A percentile compares a stretch with the other conserved stretches of the same genome.
phyloP scores from a whole-genome alignment of 2,329 filamentous ascomycete species.

The Gaeumannomyces tritici region DNA sequence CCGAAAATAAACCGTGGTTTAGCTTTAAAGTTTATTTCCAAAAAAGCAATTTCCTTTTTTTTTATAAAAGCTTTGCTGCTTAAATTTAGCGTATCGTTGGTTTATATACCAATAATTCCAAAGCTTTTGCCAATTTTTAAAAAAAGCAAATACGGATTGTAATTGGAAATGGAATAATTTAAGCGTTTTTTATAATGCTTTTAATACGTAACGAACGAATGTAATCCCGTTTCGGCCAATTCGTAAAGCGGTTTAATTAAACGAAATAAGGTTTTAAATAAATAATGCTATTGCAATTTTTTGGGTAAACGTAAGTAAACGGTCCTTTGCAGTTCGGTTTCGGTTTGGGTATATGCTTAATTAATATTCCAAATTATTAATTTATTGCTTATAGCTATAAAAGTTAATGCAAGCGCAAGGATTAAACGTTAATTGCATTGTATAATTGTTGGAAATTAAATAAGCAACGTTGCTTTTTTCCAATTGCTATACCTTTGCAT shows the following conservation, averaged over 20 bases:
- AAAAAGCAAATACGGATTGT: too few relatives aligned
- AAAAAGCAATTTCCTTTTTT: not conserved
- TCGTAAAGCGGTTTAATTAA: not conserved
- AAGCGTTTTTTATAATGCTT: too few relatives aligned
- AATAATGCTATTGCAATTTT: not conserved
- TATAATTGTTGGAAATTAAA: not conserved
- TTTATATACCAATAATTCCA: not conserved
- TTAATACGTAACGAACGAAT: too few relatives aligned
- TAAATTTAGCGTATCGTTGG: not conserved
- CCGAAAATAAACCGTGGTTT: not conserved
- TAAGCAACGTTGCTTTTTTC: not conserved
- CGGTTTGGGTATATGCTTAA: too few relatives aligned
- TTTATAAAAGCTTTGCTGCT: not conserved
- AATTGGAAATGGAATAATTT: too few relatives aligned
- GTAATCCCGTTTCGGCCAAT: not conserved
- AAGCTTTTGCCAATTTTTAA: not conserved
- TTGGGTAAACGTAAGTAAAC: too few relatives aligned
- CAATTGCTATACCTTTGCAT: too few relatives aligned
- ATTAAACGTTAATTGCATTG: not conserved
- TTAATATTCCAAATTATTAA: too few relatives aligned
- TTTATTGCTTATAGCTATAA: too few relatives aligned
- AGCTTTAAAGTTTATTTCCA: not conserved
- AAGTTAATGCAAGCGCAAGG: not conserved
- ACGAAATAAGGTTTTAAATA: not conserved
- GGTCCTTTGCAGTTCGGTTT: too few relatives aligned